Base-by-base conservation (phyloP, 2,329 filamentous ascomycete genomes). In the Ceratocystis cubensis region DNA sequence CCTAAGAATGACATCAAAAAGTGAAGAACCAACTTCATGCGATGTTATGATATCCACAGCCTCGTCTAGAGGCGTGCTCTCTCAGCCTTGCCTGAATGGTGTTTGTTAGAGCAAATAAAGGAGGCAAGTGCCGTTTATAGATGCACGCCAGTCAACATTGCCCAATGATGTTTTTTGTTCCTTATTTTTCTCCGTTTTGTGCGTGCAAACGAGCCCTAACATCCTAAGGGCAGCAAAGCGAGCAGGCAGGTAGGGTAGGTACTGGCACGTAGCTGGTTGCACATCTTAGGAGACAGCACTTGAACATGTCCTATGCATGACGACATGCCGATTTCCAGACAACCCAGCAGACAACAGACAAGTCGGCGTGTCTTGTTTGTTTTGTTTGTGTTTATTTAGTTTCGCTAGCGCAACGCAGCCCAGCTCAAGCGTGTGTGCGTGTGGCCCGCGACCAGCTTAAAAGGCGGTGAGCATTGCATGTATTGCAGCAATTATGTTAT, bases 1-100 rank as follows among this genome's bases (percentile, higher is more conserved):
- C 25, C 25, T 37, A 59, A 59, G 30, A 59, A 59, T 59, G 56
- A 59, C 56, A 59, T 59, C 56, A 59, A 59, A 59, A 17, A 62
- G 20, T 15, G 57, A 30, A 63, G 22, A 28, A n/a, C 15, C 22
- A 53, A 25, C 37, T 41, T 41, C 37, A 13, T 41, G 37, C 37
- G 37, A 41, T 41, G 10, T 5, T 13, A 13, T 41, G 37, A 41
- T 15, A 15, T 41, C 25, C 22, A 28, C 48, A 53, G 48, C 48
- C 48, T 53, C 10, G 22, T 53, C 8, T 53, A 15, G 8, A 25
- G 10, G 10, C 20, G 48, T 13, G 4, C 22, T 5, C 3, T 15
- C 48, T 53, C 48, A 53, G 48, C 22, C 48, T 53, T 53, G 48
- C 10, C 22, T 53, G 3, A 5, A 53, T 13, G 48, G 10, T 15